Percentiles rank a stretch among this genome's conserved stretches.
These are phyloP conservation scores for Botrytis aclada DNA, from an alignment of 2,329 filamentous ascomycete species.

Conservation along the genomic window DNA sequence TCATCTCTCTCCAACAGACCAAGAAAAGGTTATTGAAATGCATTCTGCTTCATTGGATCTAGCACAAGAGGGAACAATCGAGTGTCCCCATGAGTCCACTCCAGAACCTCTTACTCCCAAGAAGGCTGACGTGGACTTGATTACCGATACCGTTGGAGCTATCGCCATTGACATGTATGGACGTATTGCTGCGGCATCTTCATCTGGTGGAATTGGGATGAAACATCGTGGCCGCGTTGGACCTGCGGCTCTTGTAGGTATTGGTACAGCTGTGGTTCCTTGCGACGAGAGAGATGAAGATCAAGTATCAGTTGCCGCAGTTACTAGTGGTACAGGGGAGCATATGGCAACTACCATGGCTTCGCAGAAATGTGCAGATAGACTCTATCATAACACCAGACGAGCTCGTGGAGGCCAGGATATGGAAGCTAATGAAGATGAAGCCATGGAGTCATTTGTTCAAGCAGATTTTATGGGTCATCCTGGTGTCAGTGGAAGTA, in stretches of 20 bases:
- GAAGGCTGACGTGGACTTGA: slow-evolving; percentile 50
- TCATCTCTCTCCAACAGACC: slow-evolving; percentile 26
- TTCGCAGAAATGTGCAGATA: slow-evolving; percentile 79
- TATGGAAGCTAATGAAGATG: slow-evolving; percentile 70
- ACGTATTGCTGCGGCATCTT: slow-evolving; percentile 89
- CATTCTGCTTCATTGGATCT: slow-evolving; percentile 21
- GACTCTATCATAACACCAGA: slow-evolving; percentile 70
- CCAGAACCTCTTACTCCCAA: slow-evolving; percentile 20
- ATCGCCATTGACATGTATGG: slow-evolving; percentile 87
- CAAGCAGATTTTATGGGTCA: slow-evolving; percentile 90
- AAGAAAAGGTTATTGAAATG: slow-evolving; percentile 15
- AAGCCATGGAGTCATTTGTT: slow-evolving; percentile 74
- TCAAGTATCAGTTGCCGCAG: slow-evolving; percentile 69
- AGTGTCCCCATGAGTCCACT: slow-evolving; percentile 22
- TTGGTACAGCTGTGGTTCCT: slow-evolving; percentile 88
- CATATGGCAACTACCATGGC: slow-evolving; percentile 97
- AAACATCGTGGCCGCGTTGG: slow-evolving; percentile 91
- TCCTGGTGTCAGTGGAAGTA: slow-evolving; percentile 75
- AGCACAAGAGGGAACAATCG: slow-evolving; percentile 29
- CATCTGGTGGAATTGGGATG: slow-evolving; percentile 97
- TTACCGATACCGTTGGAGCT: slow-evolving; percentile 93
- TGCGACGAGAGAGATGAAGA: slow-evolving; percentile 67
- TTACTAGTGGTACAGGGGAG: slow-evolving; percentile 93
- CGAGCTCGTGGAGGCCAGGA: slow-evolving; percentile 59
- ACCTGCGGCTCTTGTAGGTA: slow-evolving; percentile 86